Evolutionary conservation across 2,329 filamentous ascomycete species (phyloP).

Genomic region (Endothia cerciana): DNA sequence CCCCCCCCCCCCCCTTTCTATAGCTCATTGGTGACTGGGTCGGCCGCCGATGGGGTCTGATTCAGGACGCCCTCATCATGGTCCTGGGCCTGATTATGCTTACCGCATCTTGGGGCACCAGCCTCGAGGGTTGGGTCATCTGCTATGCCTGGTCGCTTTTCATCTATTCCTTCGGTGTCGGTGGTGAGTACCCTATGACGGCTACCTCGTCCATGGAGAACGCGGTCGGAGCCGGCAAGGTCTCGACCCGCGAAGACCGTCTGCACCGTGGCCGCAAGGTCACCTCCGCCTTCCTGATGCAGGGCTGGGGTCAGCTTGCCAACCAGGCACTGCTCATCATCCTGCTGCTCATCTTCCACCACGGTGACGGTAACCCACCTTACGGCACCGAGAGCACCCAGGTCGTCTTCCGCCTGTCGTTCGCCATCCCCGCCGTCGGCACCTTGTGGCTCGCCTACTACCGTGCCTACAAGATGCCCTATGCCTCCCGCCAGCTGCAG

Average conservation of each 20-base stretch:
- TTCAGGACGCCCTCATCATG: conserved; percentile 95
- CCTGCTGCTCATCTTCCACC: conserved; percentile 86
- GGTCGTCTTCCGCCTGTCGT: conserved; percentile 90
- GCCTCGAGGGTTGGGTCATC: conserved; percentile 91
- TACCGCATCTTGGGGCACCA: conserved; percentile 85
- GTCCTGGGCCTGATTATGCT: conserved; percentile 90
- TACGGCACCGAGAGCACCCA: conserved; percentile 80
- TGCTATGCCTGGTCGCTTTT: conserved; percentile 96
- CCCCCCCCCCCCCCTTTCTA: background rate
- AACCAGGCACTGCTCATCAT: conserved; percentile 92
- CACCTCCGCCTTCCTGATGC: conserved; percentile 95
- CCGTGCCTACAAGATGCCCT: conserved; percentile 92
- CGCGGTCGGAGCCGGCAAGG: conserved; percentile 79
- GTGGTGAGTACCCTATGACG: conserved; percentile 95
- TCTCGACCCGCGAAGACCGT: conserved; percentile 90
- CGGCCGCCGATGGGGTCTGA: conserved; percentile 91
- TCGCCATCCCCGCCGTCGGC: conserved; percentile 86
- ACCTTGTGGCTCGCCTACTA: conserved; percentile 96
- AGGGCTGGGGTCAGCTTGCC: conserved; percentile 95
- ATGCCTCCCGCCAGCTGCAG: conserved; percentile 80
- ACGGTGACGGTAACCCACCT: conserved; percentile 72
- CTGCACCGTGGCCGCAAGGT: conserved; percentile 95
- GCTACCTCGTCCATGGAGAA: conserved; percentile 95
- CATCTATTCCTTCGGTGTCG: conserved; percentile 75
- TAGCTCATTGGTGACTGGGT: conserved; percentile 70